Conservation (phyloP, 164 flowering plant species). For the Paratinospora sagittata region DNA sequence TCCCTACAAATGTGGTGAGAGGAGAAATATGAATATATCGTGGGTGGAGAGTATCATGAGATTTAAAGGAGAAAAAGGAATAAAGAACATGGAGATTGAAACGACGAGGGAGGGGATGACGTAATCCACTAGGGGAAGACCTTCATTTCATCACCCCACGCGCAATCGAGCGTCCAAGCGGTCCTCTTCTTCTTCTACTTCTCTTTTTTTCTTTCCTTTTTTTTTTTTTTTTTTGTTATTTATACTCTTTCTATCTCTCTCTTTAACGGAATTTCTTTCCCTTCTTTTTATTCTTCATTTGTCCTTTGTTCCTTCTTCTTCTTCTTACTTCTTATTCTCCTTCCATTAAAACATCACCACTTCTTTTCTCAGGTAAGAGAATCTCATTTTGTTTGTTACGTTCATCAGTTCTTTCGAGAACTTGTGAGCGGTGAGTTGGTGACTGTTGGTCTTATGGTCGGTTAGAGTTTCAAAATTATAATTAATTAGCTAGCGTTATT, state of each 20-base stretch:
- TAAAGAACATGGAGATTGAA: not conserved
- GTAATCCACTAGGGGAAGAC: conserved; percentile 31
- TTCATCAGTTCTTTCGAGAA: no score
- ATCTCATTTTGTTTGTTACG: no score
- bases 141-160: conserved; percentile 38
- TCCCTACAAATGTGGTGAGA: not conserved
- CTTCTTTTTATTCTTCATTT: no score
- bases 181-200: conserved; percentile 23
- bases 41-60: not conserved
- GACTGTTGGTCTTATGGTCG: no score
- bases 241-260: conserved; percentile 14
- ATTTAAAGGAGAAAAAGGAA: no score
- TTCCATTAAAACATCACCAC: not conserved
- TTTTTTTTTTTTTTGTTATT: conserved; percentile 10
- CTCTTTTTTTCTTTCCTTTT: conserved; percentile 1
- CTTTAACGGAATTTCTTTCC: conserved; percentile 3
- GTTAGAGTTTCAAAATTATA: no score
- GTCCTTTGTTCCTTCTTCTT: not conserved
- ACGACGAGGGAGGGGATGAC: conserved; percentile 17
- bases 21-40: not conserved
- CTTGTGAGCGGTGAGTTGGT: no score
- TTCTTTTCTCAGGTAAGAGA: not conserved
- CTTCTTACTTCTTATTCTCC: not conserved
- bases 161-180: conserved; percentile 38
- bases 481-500: no score